A percentile compares a stretch with the other conserved stretches of the same genome.
phyloP scores from a whole-genome alignment of 2,329 filamentous ascomycete genomes.

The Phialophora verrucosa region DNA sequence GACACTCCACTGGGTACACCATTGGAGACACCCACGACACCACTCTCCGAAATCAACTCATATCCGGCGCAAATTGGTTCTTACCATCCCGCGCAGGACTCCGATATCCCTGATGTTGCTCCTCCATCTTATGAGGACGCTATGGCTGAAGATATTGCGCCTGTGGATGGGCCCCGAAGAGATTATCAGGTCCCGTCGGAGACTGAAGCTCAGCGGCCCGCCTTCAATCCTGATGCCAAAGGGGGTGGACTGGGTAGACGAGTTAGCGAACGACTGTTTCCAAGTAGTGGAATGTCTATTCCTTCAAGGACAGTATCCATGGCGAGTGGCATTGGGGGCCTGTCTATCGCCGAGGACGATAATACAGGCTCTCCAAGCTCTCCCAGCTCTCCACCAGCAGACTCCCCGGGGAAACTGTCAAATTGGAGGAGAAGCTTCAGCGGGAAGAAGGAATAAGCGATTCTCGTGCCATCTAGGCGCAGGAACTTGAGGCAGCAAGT shows the following conservation, averaged over 20 bases:
- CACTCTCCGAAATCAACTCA: constrained; percentile 23
- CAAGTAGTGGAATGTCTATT: constrained; percentile 26
- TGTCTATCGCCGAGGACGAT: constrained; percentile 22
- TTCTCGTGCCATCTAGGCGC: not conserved
- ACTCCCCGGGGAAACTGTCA: not conserved
- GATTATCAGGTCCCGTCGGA: constrained; percentile 49
- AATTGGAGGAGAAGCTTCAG: constrained; percentile 18
- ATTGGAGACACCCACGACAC: constrained; percentile 19
- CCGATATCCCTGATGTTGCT: constrained; percentile 66
- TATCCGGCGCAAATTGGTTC: constrained; percentile 26
- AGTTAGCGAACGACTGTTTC: constrained; percentile 38
- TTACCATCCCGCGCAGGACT: constrained; percentile 14
- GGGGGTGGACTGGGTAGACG: constrained; percentile 31
- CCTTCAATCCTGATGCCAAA: constrained; percentile 38
- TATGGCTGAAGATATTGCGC: constrained; percentile 77
- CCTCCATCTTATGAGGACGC: constrained; percentile 95
- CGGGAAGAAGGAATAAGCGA: constrained; percentile 14
- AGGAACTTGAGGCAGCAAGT: not conserved
- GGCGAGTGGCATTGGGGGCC: constrained; percentile 12
- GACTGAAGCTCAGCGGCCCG: constrained; percentile 19
- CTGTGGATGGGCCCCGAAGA: constrained; percentile 71
- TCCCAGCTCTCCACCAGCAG: constrained; percentile 10
- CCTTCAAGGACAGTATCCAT: constrained; percentile 26
- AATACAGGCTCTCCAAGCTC: constrained; percentile 6
- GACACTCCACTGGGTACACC: constrained; percentile 21